Base-by-base conservation (phyloP, 495 filamentous ascomycete genomes). In the Lepidopterella palustris region DNA sequence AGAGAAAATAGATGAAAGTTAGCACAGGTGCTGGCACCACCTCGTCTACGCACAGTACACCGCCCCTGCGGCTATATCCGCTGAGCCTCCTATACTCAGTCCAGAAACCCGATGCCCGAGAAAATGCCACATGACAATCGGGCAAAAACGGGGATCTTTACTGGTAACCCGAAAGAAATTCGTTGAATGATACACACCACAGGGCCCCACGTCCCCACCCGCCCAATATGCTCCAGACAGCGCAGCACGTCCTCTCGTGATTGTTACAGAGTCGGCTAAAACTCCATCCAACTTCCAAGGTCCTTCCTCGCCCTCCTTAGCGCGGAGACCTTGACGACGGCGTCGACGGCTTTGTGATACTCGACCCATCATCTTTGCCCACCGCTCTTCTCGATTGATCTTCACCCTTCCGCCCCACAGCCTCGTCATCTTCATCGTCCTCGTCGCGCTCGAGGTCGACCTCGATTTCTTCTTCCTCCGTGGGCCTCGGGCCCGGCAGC, bases 401-500 rank as follows among this genome's bases (percentile, higher is more conserved):
- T n/a, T 21, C 23, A 15, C 24, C 28, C 0, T 32, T 21, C 32
- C 15, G 25, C 5, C 31, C 27, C n/a, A 6, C 28, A 53, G 29
- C 49, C 27, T 58, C 58, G 3, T 60, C 54, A 48, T 69, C 69
- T 5, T 45, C 57, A 20, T 55, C 62, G 9, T 60, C 65, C 4
- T 67, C 64, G 10, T 54, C 60, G 8, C 35, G 48, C 48, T 64
- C 66, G 26, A 71, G 52, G 20, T 70, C 70, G 4, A 52, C 23
- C 65, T 68, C 62, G 53, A 69, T 70, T 28, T 68, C 64, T 64
- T 76, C 77, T 23, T 78, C 73, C 59, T 79, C 70, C 5, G 61
- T 72, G 9, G 58, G 40, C 28, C 31, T 32, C 49, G 57, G 40
- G 13, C 53, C 47, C n/a, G 35, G 45, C 11, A 62, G 13, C 40